Base-by-base conservation (phyloP, 1,139 yeast genomes). In the Hansenula sp. region DNA sequence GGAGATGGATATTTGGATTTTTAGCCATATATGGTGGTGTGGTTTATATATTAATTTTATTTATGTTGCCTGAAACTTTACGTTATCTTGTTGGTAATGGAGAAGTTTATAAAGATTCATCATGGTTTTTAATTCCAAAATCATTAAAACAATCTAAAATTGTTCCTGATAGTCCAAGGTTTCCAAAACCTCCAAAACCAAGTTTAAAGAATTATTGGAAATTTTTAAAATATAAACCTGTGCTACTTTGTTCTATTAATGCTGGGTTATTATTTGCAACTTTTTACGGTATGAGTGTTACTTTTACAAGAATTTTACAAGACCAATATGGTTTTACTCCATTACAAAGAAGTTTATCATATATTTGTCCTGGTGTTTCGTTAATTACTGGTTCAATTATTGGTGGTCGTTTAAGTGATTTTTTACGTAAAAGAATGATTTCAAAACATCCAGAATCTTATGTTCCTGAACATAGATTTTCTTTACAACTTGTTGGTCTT, bases 1-100 rank as follows among this genome's bases (percentile, higher is more conserved):
- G 81, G 81, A 66, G 81, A 53, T 75, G 80, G 81, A 59, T 71
- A 11, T 78, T 78, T 64, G 81, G 79, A 1, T 66, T 75, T 39
- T 59, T 75, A 17, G 68, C 76, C 1, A 66, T 76, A 2, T 48
- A 73, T 46, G 73, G 77, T 1, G 62, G 57, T 1, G 47, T 66
- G 4, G 70, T 69, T 0, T 66, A 70, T 36, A 2, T 68, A 0
- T 19, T 62, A n/a, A 69, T 76, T 0, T 41, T 70, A 17, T 62
- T 70, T 20, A 57, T 71, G 18, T 57, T 76, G 14, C 82, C 83
- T 3, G 83, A 77, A 49, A 77, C 82, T 0, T 55, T 75, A 35
- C 55, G 82, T 25, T 74, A 68, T 44, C 60, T 77, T 18, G 82
- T 77, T 11, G 84, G 84, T 0, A 68, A 73, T 51, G 79, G 79